A percentile compares a stretch with the other conserved stretches of the same genome.
phyloP scores from a whole-genome alignment of 2,329 filamentous ascomycete genomes.

The Corinectria fuckeliana region DNA sequence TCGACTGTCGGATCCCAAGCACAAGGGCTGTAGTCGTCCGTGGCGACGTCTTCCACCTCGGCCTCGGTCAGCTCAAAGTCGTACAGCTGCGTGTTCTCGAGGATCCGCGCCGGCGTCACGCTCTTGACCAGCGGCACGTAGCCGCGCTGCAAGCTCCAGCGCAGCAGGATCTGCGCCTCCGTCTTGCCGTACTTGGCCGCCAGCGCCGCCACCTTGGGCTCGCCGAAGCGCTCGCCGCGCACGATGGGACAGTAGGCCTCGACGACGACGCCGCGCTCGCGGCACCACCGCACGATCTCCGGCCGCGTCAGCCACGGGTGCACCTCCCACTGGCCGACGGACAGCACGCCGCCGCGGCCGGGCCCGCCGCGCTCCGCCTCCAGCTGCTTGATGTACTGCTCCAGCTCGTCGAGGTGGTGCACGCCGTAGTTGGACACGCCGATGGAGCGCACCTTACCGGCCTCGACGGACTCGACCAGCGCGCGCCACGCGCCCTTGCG shows the following conservation, averaged over 20 bases:
- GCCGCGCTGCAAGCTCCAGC: slow-evolving; percentile 84
- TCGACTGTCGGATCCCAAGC: slow-evolving; percentile 63
- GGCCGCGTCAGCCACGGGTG: slow-evolving; percentile 86
- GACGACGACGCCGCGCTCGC: slow-evolving; percentile 65
- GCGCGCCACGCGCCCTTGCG: slow-evolving; percentile 68
- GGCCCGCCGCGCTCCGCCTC: slow-evolving; percentile 65
- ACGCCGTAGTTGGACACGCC: slow-evolving; percentile 72
- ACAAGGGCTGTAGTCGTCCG: slow-evolving; percentile 59
- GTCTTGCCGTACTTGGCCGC: slow-evolving; percentile 76
- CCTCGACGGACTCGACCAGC: slow-evolving; percentile 68
- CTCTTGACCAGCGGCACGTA: slow-evolving; percentile 78
- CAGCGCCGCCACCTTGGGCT: slow-evolving; percentile 68
- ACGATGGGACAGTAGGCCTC: slow-evolving; percentile 70
- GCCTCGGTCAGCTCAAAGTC: slow-evolving; percentile 62
- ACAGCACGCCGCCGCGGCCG: slow-evolving; percentile 74
- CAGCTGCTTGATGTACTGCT: slow-evolving; percentile 64
- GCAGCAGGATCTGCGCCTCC: slow-evolving; percentile 77
- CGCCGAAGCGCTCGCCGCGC: slow-evolving; percentile 72
- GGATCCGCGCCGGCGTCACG: slow-evolving; percentile 70
- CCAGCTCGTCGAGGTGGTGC: slow-evolving; percentile 66
- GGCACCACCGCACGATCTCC: slow-evolving; percentile 82
- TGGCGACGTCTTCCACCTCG: slow-evolving; percentile 58
- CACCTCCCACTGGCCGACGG: slow-evolving; percentile 87
- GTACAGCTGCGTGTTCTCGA: slow-evolving; percentile 64
- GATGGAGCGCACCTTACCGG: slow-evolving; percentile 66